These are phyloP conservation scores for Fusarium vanettenii DNA, from an alignment of 2,329 filamentous ascomycete genomes.

Conservation along the genomic window DNA sequence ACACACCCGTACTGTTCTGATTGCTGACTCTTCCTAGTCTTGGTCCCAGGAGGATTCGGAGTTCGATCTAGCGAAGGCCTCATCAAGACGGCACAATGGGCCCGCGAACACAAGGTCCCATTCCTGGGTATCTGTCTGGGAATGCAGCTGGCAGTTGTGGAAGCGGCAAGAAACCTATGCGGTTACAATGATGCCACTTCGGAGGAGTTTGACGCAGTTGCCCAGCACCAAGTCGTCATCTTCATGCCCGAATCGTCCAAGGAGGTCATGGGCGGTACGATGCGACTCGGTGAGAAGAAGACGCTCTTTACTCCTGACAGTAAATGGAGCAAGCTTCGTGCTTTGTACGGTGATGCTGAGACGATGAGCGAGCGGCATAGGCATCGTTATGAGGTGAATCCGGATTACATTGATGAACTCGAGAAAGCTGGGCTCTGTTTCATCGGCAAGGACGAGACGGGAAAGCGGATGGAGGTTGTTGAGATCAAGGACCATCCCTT, in stretches of 20 bases:
- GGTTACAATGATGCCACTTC: slow-evolving; percentile 66
- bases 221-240: slow-evolving; percentile 78
- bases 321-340: slow-evolving; percentile 82
- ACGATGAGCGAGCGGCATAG: slow-evolving; percentile 80
- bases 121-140: slow-evolving; percentile 92
- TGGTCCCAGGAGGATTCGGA: slow-evolving; percentile 83
- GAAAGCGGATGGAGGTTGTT: not conserved
- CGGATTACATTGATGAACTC: slow-evolving; percentile 75
- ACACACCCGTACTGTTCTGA: not conserved
- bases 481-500: slow-evolving; percentile 11
- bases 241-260: slow-evolving; percentile 84
- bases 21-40: not conserved
- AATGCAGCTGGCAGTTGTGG: slow-evolving; percentile 92
- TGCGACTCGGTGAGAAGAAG: slow-evolving; percentile 83
- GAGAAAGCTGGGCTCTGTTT: slow-evolving; percentile 77
- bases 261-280: slow-evolving; percentile 76
- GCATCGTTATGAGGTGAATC: slow-evolving; percentile 92
- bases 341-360: slow-evolving; percentile 73
- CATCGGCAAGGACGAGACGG: slow-evolving; percentile 23
- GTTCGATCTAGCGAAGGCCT: slow-evolving; percentile 77
- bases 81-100: slow-evolving; percentile 86
- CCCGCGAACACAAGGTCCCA: slow-evolving; percentile 81
- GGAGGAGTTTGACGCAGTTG: slow-evolving; percentile 65
- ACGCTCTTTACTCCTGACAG: slow-evolving; percentile 79
- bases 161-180: slow-evolving; percentile 82